Conservation (phyloP, 345 rosid genomes). For the Erodium maritimum region DNA sequence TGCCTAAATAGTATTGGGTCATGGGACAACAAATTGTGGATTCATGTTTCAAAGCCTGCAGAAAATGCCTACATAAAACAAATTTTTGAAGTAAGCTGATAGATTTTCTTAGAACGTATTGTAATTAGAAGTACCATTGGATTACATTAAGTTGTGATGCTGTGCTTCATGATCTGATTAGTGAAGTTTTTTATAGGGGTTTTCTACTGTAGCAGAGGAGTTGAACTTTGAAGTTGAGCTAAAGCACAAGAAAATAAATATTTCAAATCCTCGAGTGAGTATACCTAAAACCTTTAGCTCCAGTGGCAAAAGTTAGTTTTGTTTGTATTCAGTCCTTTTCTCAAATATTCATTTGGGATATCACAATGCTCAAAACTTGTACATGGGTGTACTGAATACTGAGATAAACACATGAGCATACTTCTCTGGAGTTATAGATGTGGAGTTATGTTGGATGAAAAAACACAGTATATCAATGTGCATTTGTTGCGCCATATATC, state of each 20-base stretch:
- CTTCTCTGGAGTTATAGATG: too few relatives aligned
- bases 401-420: neutral
- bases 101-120: constrained; percentile 1
- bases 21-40: constrained; percentile 54
- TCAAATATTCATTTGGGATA: neutral
- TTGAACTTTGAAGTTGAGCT: constrained; percentile 62
- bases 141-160: neutral
- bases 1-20: constrained; percentile 94
- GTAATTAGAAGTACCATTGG: too few relatives aligned
- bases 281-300: neutral
- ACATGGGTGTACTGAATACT: neutral
- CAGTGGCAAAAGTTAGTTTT: neutral
- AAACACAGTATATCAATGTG: too few relatives aligned
- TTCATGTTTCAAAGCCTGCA: constrained; percentile 97
- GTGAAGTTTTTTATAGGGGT: constrained; percentile 39
- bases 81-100: constrained; percentile 64
- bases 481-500: too few relatives aligned
- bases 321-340: too few relatives aligned
- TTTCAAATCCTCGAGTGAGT: constrained; percentile 94
- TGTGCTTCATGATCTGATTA: constrained; percentile 12
- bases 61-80: constrained; percentile 84
- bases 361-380: neutral
- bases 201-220: constrained; percentile 71
- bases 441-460: too few relatives aligned
- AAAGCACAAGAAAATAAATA: constrained; percentile 95